These are phyloP conservation scores for Fagopyrum homotropicum DNA, from an alignment of 148 eudicot genomes.

Conservation along the genomic window DNA sequence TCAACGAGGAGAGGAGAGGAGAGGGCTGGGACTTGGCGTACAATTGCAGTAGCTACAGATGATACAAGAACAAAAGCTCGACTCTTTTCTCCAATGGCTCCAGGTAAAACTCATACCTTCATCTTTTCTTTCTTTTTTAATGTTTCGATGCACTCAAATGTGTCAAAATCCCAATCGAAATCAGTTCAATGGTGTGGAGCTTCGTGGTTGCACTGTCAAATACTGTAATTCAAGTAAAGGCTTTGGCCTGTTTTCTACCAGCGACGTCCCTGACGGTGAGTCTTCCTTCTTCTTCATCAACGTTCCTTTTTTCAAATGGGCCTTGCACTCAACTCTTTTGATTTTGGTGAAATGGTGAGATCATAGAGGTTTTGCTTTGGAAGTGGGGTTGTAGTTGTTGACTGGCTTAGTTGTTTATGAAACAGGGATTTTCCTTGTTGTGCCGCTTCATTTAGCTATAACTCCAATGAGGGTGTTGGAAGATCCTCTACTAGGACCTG, in stretches of 20 bases:
- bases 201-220: conserved; percentile 73
- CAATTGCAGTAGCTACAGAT: not conserved
- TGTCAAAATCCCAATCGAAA: conserved; percentile 1
- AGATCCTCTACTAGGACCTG: conserved; percentile 76
- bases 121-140: not conserved
- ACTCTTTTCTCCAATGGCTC: conserved; percentile 68
- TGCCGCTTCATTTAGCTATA: conserved; percentile 86
- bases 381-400: not conserved
- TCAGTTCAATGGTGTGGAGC: conserved; percentile 64
- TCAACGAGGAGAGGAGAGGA: no score
- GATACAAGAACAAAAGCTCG: conserved; percentile 41
- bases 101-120: conserved; percentile 27
- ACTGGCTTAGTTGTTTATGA: not conserved
- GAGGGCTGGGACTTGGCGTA: no score
- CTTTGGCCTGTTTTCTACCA: conserved; percentile 60
- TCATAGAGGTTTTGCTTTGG: not conserved
- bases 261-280: conserved; percentile 55
- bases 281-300: not conserved
- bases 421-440: conserved; percentile 67
- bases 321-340: not conserved
- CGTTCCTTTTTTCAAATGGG: not conserved
- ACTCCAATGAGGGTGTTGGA: conserved; percentile 90
- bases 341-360: not conserved
- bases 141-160: not conserved
- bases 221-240: conserved; percentile 68